These are phyloP conservation scores for Aspergillus wentii DNA, from an alignment of 495 filamentous ascomycete genomes.

Conservation along the genomic window DNA sequence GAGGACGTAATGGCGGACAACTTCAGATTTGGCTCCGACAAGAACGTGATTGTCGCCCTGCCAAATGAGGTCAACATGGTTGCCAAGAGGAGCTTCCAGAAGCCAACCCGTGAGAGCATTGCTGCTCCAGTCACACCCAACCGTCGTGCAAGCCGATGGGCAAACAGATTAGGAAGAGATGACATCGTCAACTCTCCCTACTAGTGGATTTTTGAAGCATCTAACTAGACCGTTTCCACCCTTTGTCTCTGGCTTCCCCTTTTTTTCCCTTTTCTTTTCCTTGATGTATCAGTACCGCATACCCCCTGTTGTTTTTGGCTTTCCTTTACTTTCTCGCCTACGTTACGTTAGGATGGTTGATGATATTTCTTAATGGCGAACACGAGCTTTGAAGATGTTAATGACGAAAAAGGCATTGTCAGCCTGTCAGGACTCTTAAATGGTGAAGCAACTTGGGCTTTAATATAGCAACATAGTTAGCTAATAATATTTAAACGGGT, in stretches of 20 bases:
- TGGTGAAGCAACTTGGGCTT: no score
- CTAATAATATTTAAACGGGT: no score
- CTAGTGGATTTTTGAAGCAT: slow-evolving; percentile 38
- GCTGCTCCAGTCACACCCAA: slow-evolving; percentile 57
- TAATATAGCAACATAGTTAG: slow-evolving; percentile 3
- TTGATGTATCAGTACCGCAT: slow-evolving; percentile 26
- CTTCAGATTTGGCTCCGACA: slow-evolving; percentile 94
- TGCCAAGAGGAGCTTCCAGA: slow-evolving; percentile 73
- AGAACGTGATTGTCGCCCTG: slow-evolving; percentile 94
- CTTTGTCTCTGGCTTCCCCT: no score
- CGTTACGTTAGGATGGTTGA: no score
- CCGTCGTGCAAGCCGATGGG: slow-evolving; percentile 42
- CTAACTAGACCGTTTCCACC: no score
- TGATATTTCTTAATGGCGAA: no score
- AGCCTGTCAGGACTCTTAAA: no score
- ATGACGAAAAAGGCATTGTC: no score
- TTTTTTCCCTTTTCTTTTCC: slow-evolving; percentile 6
- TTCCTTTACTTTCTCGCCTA: slow-evolving; percentile 10
- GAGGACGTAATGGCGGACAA: slow-evolving; percentile 98
- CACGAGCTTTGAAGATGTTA: no score
- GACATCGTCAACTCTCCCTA: slow-evolving; percentile 86
- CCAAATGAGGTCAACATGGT: slow-evolving; percentile 99
- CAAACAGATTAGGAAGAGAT: slow-evolving; percentile 58
- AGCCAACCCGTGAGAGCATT: slow-evolving; percentile 90
- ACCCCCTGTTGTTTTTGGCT: slow-evolving; percentile 31